Evolutionary conservation across 805 yeast species (phyloP).

Genomic region (Isabelozyma heimii): DNA sequence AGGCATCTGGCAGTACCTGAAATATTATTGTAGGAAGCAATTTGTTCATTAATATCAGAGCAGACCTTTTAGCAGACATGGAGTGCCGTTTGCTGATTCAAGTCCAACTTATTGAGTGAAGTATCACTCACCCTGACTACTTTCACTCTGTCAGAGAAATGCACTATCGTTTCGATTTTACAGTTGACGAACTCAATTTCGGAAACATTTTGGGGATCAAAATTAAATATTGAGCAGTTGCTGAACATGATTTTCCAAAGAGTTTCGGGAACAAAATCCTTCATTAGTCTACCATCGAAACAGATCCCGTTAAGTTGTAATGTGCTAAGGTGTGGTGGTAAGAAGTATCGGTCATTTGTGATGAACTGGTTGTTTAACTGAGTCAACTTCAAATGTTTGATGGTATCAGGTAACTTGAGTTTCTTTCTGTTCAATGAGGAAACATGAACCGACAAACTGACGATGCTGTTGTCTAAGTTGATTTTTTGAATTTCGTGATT

Average conservation of each 20-base stretch:
- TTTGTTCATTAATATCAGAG: neutral
- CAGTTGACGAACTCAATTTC: neutral
- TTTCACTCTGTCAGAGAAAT: neutral
- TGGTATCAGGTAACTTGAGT: neutral
- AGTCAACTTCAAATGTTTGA: neutral
- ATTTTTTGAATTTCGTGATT: neutral
- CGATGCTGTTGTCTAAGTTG: neutral
- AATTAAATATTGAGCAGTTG: neutral
- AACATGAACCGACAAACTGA: neutral
- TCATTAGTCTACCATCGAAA: neutral
- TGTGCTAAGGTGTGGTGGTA: neutral
- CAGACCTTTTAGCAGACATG: neutral
- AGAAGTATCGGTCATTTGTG: neutral
- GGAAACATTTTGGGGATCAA: neutral
- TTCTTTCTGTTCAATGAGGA: neutral
- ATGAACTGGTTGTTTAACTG: neutral
- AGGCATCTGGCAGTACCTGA: no score
- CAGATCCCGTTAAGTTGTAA: neutral
- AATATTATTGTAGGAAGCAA: neutral
- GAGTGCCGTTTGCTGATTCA: constrained; percentile 5
- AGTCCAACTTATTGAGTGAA: constrained; percentile 8
- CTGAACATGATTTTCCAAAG: neutral
- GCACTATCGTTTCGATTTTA: neutral
- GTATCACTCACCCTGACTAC: neutral
- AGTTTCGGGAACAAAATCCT: neutral